Conservation (phyloP, 805 yeast genomes). For the Ascoidea rubescens region DNA sequence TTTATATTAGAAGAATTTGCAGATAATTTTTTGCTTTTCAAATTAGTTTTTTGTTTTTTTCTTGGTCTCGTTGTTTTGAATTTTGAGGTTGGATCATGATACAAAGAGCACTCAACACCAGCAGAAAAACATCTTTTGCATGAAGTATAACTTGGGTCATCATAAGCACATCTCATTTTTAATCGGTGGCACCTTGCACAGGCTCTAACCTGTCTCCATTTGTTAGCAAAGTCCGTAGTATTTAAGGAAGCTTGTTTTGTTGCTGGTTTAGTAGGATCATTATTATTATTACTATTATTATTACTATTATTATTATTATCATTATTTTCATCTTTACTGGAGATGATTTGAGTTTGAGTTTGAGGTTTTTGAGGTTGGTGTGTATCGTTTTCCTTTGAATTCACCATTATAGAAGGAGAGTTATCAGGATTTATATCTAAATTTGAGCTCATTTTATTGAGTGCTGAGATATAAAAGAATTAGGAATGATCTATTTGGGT, state of each 20-base stretch:
- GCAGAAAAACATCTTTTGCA: slow-evolving; percentile 33
- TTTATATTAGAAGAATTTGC: not conserved
- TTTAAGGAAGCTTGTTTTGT: not conserved
- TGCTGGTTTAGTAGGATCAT: not conserved
- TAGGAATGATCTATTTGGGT: too few species aligned
- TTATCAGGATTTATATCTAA: too few species aligned
- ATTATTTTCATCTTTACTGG: too few species aligned
- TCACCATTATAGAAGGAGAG: too few species aligned
- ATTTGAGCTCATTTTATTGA: too few species aligned
- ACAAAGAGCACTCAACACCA: slow-evolving; percentile 31
- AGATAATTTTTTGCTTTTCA: not conserved
- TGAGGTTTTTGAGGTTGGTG: too few species aligned
- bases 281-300: too few species aligned
- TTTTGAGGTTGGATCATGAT: slow-evolving; percentile 35
- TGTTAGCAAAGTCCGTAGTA: slow-evolving; percentile 22
- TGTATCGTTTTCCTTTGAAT: too few species aligned
- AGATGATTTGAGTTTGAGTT: too few species aligned
- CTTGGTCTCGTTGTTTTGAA: slow-evolving; percentile 23
- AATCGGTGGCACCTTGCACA: slow-evolving; percentile 43
- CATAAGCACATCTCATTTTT: slow-evolving; percentile 37
- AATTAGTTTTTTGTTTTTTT: slow-evolving; percentile 16
- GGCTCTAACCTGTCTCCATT: slow-evolving; percentile 34
- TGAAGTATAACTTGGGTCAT: slow-evolving; percentile 27
- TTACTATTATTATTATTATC: too few species aligned
- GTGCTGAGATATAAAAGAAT: too few species aligned